A percentile compares a stretch with the other conserved stretches of the same genome.
phyloP scores from a whole-genome alignment of 2,329 filamentous ascomycete species.

The Cladophialophora carrionii region DNA sequence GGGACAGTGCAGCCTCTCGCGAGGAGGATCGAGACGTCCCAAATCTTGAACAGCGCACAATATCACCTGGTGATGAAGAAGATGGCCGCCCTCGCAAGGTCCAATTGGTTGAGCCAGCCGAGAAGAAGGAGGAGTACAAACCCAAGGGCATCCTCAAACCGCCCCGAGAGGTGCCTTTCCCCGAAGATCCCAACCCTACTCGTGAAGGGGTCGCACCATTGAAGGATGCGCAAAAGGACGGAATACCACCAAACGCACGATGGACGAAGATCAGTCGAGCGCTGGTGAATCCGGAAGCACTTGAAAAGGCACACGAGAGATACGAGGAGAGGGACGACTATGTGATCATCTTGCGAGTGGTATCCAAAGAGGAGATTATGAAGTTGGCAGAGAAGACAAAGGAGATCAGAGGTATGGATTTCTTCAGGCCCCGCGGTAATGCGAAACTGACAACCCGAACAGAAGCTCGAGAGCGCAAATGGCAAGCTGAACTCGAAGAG shows the following conservation, averaged over 20 bases:
- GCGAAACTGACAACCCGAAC: constrained; percentile 28
- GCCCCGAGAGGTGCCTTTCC: constrained; percentile 74
- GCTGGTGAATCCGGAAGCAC: constrained; percentile 84
- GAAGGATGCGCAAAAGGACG: constrained; percentile 76
- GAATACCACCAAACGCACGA: constrained; percentile 73
- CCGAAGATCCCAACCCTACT: constrained; percentile 79
- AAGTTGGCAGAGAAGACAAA: constrained; percentile 80
- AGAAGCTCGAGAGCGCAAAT: constrained; percentile 44
- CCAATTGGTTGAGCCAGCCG: constrained; percentile 68
- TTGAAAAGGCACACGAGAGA: constrained; percentile 83
- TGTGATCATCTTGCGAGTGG: constrained; percentile 86
- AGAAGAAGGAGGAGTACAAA: constrained; percentile 65
- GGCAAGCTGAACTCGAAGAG: constrained; percentile 42
- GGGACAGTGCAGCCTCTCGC: constrained; percentile 26
- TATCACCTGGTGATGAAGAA: constrained; percentile 37
- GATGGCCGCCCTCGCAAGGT: constrained; percentile 35
- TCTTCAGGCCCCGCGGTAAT: background rate
- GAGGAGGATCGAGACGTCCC: constrained; percentile 23
- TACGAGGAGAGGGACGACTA: constrained; percentile 92
- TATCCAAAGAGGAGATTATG: constrained; percentile 88
- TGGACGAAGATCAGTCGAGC: constrained; percentile 88
- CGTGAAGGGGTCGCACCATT: constrained; percentile 92
- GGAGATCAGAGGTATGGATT: constrained; percentile 71
- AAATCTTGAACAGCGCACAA: constrained; percentile 26
- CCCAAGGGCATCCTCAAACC: constrained; percentile 84